These are phyloP conservation scores for Epichloe aotearoae DNA, from an alignment of 2,329 filamentous ascomycete species.

Conservation along the genomic window DNA sequence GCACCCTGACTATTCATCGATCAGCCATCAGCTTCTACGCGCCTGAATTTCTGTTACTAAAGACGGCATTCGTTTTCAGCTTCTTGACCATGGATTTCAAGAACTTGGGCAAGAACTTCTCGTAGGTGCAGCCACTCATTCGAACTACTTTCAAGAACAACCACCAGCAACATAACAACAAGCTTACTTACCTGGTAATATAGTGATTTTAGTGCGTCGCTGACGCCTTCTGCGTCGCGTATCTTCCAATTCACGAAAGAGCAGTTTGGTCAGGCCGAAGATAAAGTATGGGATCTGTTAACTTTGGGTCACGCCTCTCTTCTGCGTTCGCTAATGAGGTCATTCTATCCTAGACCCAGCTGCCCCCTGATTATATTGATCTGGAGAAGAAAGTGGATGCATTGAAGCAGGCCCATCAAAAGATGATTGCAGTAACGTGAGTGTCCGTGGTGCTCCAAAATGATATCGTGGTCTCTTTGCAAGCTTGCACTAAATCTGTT, in stretches of 20 bases:
- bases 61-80: background rate
- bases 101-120: slow-evolving; percentile 42
- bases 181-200: slow-evolving; percentile 11
- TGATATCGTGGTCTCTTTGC: background rate
- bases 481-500: background rate
- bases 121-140: slow-evolving; percentile 24
- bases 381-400: slow-evolving; percentile 98
- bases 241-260: slow-evolving; percentile 98
- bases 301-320: background rate
- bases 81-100: slow-evolving; percentile 42
- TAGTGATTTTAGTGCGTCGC: slow-evolving; percentile 57
- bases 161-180: background rate
- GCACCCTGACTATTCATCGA: background rate
- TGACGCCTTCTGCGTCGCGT: slow-evolving; percentile 85
- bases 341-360: slow-evolving; percentile 56
- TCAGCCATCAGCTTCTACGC: background rate
- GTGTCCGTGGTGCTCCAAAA: slow-evolving; percentile 22
- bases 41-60: background rate
- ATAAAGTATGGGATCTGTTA: slow-evolving; percentile 49
- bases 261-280: slow-evolving; percentile 85
- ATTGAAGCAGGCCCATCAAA: slow-evolving; percentile 91
- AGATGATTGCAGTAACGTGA: slow-evolving; percentile 92
- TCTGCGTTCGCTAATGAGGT: slow-evolving; percentile 6
- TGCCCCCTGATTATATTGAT: slow-evolving; percentile 94
- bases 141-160: background rate